Percentiles rank a stretch among this genome's conserved stretches.
These are phyloP conservation scores for Zizania palustris DNA, from an alignment of 202 grass and related monocot genomes.

Conservation along the genomic window DNA sequence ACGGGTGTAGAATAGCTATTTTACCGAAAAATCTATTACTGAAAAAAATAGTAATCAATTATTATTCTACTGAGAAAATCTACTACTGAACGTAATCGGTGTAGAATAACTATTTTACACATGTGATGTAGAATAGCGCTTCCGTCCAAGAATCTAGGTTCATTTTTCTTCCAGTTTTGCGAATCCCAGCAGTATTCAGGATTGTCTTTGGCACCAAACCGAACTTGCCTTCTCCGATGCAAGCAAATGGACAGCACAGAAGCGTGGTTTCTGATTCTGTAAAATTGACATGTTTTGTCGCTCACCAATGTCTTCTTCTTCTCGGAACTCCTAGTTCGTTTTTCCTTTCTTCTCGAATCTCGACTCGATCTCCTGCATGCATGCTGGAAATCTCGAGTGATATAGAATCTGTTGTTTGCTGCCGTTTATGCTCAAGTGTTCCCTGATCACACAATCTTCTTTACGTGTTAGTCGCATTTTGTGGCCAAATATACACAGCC, in stretches of 20 bases:
- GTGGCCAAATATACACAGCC: not conserved
- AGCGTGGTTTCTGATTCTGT: not conserved
- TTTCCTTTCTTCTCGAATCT: not conserved
- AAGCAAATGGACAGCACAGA: not conserved
- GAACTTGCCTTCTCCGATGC: not conserved
- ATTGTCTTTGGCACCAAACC: not conserved
- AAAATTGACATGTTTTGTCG: not conserved
- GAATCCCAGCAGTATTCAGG: too few species aligned
- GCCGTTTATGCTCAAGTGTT: not conserved
- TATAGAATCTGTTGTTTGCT: not conserved
- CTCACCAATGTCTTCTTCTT: not conserved
- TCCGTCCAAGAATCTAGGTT: too few species aligned
- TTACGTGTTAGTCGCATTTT: not conserved
- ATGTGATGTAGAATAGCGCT: too few species aligned
- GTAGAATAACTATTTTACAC: too few species aligned
- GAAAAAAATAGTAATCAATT: too few species aligned
- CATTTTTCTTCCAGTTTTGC: too few species aligned
- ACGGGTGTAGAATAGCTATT: too few species aligned
- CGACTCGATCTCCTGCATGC: too few species aligned
- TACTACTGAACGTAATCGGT: too few species aligned
- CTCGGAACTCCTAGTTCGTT: not conserved
- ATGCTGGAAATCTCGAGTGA: not conserved
- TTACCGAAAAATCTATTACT: too few species aligned
- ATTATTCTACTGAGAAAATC: too few species aligned
- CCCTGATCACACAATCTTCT: slow-evolving; percentile 23